Percentiles rank a stretch among this genome's conserved stretches.
Evolutionary conservation across 495 filamentous ascomycete genomes (phyloP).

Genomic region (Penicillium longicatenatum): DNA sequence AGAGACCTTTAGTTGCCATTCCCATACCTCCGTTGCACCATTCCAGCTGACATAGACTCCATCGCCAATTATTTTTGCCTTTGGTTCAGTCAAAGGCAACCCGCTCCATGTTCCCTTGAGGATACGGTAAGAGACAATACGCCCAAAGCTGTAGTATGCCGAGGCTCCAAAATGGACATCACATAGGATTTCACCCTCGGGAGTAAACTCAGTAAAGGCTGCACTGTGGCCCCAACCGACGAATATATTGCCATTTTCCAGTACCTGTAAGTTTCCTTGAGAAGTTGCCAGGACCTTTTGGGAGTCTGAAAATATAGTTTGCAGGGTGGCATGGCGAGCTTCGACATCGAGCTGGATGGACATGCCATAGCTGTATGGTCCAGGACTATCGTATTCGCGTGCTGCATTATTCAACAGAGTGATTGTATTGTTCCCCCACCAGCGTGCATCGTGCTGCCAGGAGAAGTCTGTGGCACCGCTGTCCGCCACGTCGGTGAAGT

Average conservation of each 20-base stretch:
- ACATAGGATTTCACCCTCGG: slow-evolving; percentile 52
- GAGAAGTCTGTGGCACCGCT: slow-evolving; percentile 46
- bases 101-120: slow-evolving; percentile 41
- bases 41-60: slow-evolving; percentile 47
- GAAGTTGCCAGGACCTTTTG: slow-evolving; percentile 45
- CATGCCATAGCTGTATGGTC: slow-evolving; percentile 29
- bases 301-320: slow-evolving; percentile 30
- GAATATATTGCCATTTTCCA: slow-evolving; percentile 53
- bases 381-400: slow-evolving; percentile 25
- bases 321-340: slow-evolving; percentile 21
- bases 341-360: slow-evolving; percentile 32
- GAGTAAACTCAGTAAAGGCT: slow-evolving; percentile 55
- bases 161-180: slow-evolving; percentile 40
- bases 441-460: slow-evolving; percentile 57
- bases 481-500: slow-evolving; percentile 44
- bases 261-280: slow-evolving; percentile 59
- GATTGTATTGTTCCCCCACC: slow-evolving; percentile 38
- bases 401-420: slow-evolving; percentile 54
- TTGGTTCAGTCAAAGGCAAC: slow-evolving; percentile 29
- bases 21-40: slow-evolving; percentile 46
- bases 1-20: slow-evolving; percentile 32
- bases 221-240: slow-evolving; percentile 62
- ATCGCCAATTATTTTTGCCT: slow-evolving; percentile 26
- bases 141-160: slow-evolving; percentile 39
- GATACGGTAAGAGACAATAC: slow-evolving; percentile 40